Conservation (phyloP, 2,329 filamentous ascomycete species). For the Talaromyces atroroseus region DNA sequence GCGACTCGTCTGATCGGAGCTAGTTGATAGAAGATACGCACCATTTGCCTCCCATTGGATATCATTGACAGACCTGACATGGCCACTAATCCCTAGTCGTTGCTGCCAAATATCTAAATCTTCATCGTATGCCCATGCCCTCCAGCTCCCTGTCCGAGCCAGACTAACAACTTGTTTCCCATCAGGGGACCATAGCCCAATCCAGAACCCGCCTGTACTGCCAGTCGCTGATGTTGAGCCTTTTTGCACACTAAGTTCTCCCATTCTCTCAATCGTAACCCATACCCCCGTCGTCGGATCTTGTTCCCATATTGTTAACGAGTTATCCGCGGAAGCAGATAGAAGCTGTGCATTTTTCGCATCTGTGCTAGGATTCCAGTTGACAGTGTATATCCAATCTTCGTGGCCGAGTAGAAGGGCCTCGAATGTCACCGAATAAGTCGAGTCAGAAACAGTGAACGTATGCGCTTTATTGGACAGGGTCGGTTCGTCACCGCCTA, state of each 20-base stretch:
- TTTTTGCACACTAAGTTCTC: conserved; percentile 91
- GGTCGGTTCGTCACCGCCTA: conserved; percentile 54
- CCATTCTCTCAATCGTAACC: conserved; percentile 78
- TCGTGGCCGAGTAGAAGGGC: conserved; percentile 91
- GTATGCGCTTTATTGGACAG: conserved; percentile 85
- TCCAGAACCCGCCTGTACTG: conserved; percentile 95
- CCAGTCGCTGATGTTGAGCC: conserved; percentile 94
- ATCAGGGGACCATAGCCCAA: conserved; percentile 80
- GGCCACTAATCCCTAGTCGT: conserved; percentile 71
- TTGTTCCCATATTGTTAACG: conserved; percentile 84
- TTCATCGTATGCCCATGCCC: conserved; percentile 67
- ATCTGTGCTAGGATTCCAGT: conserved; percentile 57
- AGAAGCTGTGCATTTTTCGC: conserved; percentile 64
- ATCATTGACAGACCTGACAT: conserved; percentile 74
- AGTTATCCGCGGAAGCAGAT: conserved; percentile 91
- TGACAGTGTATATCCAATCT: conserved; percentile 92
- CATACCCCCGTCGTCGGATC: conserved; percentile 82
- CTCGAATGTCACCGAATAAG: conserved; percentile 85
- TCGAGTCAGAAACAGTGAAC: conserved; percentile 56
- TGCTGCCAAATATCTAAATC: conserved; percentile 67
- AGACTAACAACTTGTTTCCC: conserved; percentile 72
- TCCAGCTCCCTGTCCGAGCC: conserved; percentile 88
- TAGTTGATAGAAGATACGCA: conserved; percentile 80
- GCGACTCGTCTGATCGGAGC: conserved; percentile 86
- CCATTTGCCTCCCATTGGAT: conserved; percentile 79